A percentile compares a stretch with the other conserved stretches of the same genome.
phyloP scores from a whole-genome alignment of 371 early-diverging fungal species.

The Smittium culicis region DNA sequence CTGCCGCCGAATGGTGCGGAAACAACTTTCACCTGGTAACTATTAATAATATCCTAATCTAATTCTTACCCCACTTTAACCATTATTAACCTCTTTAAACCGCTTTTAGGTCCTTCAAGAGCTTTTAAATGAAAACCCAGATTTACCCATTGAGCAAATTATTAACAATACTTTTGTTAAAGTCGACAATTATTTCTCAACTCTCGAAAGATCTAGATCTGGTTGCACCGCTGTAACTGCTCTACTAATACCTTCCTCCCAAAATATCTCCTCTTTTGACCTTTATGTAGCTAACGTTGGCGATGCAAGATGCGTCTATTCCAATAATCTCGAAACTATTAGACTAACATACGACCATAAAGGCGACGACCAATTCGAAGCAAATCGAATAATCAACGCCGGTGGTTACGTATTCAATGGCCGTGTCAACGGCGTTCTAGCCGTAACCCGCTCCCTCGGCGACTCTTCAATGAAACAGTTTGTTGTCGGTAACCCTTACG shows the following conservation, averaged over 20 bases:
- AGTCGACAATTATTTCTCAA: slow-evolving; percentile 63
- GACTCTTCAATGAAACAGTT: slow-evolving; percentile 91
- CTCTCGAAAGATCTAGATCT: slow-evolving; percentile 45
- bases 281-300: slow-evolving; percentile 92
- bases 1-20: slow-evolving; percentile 94
- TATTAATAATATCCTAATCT: background rate
- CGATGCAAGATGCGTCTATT: slow-evolving; percentile 85
- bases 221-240: slow-evolving; percentile 90
- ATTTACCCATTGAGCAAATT: slow-evolving; percentile 53
- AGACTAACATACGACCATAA: slow-evolving; percentile 95
- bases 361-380: slow-evolving; percentile 79
- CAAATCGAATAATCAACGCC: slow-evolving; percentile 70
- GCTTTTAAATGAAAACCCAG: slow-evolving; percentile 35
- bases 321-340: slow-evolving; percentile 69
- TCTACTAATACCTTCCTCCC: slow-evolving; percentile 41
- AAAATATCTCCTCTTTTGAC: slow-evolving; percentile 28
- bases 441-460: slow-evolving; percentile 93
- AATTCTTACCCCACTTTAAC: background rate
- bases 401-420: slow-evolving; percentile 95
- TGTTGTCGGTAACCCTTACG: slow-evolving; percentile 87
- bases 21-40: slow-evolving; percentile 64
- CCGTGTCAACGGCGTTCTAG: slow-evolving; percentile 95
- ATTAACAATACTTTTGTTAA: slow-evolving; percentile 69
- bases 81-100: background rate
- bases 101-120: slow-evolving; percentile 40